Percentiles rank a stretch among this genome's conserved stretches.
Conservation (phyloP, 768 basidiomycete species). For the Wakefieldia striispora region DNA sequence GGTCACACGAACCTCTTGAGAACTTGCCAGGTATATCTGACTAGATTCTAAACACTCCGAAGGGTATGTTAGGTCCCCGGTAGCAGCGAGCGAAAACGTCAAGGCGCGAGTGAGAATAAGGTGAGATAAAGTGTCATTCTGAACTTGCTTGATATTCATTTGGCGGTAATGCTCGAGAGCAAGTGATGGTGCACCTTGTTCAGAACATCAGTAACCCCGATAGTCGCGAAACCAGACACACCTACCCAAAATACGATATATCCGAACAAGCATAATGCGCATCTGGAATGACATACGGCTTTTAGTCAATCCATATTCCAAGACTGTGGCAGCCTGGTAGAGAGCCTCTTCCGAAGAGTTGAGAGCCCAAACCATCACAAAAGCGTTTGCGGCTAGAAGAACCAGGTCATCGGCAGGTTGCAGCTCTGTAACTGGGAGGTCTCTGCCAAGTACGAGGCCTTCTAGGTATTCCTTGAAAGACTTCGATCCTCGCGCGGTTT, state of each 20-base stretch:
- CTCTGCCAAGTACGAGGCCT: conserved; percentile 62
- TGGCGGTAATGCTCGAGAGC: conserved; percentile 78
- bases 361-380: conserved; percentile 62
- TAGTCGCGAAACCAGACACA: not conserved
- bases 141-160: conserved; percentile 80
- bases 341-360: conserved; percentile 56
- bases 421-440: conserved; percentile 71
- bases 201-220: conserved; percentile 1
- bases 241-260: conserved; percentile 80
- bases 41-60: conserved; percentile 78
- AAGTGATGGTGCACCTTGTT: conserved; percentile 64
- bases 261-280: conserved; percentile 70
- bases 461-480: conserved; percentile 65
- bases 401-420: conserved; percentile 87
- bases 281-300: conserved; percentile 82
- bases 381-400: conserved; percentile 67
- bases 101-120: conserved; percentile 73
- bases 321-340: conserved; percentile 57
- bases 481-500: conserved; percentile 47
- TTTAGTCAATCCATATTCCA: conserved; percentile 69
- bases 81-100: conserved; percentile 74
- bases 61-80: conserved; percentile 71
- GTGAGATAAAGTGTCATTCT: conserved; percentile 88
- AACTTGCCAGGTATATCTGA: conserved; percentile 77
- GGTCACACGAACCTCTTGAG: conserved; percentile 60